These are phyloP conservation scores for Blumeria graminis DNA, from an alignment of 2,329 filamentous ascomycete species.

Conservation along the genomic window DNA sequence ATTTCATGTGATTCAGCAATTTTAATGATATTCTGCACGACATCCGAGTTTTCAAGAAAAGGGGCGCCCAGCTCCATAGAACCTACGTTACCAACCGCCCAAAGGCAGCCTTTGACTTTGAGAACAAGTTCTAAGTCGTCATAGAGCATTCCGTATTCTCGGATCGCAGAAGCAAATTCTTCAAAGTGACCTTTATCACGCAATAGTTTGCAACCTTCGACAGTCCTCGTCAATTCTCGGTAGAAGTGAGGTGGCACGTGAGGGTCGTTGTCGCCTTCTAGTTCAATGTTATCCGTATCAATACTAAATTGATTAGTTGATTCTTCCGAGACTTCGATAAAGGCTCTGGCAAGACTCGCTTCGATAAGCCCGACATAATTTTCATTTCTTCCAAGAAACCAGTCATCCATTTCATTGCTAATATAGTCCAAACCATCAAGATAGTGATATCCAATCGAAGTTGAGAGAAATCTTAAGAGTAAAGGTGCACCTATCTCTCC, in stretches of 20 bases:
- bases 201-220: constrained; percentile 74
- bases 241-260: constrained; percentile 92
- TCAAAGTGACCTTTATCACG: constrained; percentile 89
- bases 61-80: constrained; percentile 94
- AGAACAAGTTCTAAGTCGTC: constrained; percentile 67
- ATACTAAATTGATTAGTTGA: constrained; percentile 13
- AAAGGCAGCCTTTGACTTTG: constrained; percentile 90
- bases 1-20: constrained; percentile 78
- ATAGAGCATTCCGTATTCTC: constrained; percentile 62
- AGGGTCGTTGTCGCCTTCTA: constrained; percentile 21
- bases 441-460: constrained; percentile 93
- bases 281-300: constrained; percentile 18
- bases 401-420: constrained; percentile 98
- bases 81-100: constrained; percentile 93
- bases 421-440: constrained; percentile 94
- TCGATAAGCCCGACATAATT: constrained; percentile 88
- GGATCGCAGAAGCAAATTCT: constrained; percentile 74
- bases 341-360: constrained; percentile 74
- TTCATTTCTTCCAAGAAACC: constrained; percentile 93
- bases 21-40: constrained; percentile 63
- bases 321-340: constrained; percentile 26
- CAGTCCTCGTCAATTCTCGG: constrained; percentile 73
- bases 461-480: constrained; percentile 76
- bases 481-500: constrained; percentile 91
- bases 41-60: constrained; percentile 74